Percentiles rank a stretch among this genome's conserved stretches.
phyloP scores from a whole-genome alignment of 2,329 filamentous ascomycete genomes.

The Ophiostoma piceae region DNA sequence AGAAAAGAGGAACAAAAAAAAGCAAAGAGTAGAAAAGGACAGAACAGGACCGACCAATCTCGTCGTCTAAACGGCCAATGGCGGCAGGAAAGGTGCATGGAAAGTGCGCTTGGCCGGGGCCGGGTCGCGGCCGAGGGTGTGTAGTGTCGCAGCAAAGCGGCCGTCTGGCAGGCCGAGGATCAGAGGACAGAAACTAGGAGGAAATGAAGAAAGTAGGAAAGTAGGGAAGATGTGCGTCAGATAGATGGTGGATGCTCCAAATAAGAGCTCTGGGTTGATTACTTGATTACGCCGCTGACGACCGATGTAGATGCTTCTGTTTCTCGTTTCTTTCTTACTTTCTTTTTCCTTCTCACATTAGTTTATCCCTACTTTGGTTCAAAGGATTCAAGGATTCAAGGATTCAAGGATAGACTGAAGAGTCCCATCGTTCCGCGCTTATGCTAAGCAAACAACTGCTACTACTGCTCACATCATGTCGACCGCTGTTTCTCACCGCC shows the following conservation, averaged over 20 bases:
- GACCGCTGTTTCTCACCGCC: neutral
- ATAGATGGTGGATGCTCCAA: no score
- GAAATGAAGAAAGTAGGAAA: neutral
- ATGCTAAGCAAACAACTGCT: neutral
- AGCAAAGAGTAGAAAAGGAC: neutral
- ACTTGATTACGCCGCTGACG: no score
- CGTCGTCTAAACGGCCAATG: constrained; percentile 4
- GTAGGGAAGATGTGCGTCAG: neutral
- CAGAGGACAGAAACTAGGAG: neutral
- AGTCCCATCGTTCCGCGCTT: neutral
- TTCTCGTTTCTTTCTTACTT: no score
- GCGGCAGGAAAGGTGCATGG: neutral
- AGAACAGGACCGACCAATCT: neutral
- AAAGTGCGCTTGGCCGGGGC: constrained; percentile 12
- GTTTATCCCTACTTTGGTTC: no score
- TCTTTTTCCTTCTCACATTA: no score
- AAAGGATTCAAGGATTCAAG: no score
- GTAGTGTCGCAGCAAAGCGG: neutral
- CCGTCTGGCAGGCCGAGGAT: neutral
- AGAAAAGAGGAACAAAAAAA: no score
- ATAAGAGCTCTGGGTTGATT: no score
- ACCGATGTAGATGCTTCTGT: no score
- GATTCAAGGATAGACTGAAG: no score
- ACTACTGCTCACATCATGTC: neutral
- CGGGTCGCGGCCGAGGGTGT: neutral